Conservation (phyloP, 116 monocot genomes). For the Dioscorea cayenensis region DNA sequence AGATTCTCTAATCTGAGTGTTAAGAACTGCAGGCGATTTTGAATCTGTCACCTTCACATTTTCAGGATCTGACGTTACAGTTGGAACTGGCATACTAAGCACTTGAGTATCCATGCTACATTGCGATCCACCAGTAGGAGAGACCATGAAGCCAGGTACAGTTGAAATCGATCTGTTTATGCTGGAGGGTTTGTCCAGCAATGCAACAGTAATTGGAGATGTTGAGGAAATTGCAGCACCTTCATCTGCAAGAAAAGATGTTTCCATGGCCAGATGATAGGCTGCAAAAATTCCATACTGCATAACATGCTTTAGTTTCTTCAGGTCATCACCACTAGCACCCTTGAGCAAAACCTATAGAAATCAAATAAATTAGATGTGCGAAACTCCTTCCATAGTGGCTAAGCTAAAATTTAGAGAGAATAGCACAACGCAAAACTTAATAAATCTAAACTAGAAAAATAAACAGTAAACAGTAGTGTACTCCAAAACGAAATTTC, state of each 20-base stretch:
- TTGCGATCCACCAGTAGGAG: constrained; percentile 17
- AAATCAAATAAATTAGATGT: neutral
- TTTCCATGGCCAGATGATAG: constrained; percentile 91
- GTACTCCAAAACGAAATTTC: neutral
- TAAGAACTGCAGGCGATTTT: constrained; percentile 7
- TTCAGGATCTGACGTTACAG: constrained; percentile 3
- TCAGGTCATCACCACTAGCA: constrained; percentile 60
- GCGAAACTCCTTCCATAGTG: neutral
- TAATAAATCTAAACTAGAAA: neutral
- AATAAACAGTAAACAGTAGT: neutral
- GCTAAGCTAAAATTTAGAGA: neutral
- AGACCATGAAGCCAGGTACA: constrained; percentile 35
- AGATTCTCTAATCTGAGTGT: neutral
- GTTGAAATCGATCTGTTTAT: constrained; percentile 50
- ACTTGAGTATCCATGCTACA: constrained; percentile 8
- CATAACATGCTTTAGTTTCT: constrained; percentile 89
- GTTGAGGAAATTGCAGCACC: constrained; percentile 79
- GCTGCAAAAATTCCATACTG: constrained; percentile 97
- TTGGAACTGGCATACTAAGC: constrained; percentile 4
- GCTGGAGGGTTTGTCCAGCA: constrained; percentile 56
- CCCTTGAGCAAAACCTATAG: constrained; percentile 83
- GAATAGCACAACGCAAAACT: neutral
- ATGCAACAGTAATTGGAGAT: constrained; percentile 60
- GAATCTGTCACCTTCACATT: constrained; percentile 8
- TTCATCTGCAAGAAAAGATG: constrained; percentile 97